Conservation (phyloP, 2,329 filamentous ascomycete species). For the Fusarium annulatum region DNA sequence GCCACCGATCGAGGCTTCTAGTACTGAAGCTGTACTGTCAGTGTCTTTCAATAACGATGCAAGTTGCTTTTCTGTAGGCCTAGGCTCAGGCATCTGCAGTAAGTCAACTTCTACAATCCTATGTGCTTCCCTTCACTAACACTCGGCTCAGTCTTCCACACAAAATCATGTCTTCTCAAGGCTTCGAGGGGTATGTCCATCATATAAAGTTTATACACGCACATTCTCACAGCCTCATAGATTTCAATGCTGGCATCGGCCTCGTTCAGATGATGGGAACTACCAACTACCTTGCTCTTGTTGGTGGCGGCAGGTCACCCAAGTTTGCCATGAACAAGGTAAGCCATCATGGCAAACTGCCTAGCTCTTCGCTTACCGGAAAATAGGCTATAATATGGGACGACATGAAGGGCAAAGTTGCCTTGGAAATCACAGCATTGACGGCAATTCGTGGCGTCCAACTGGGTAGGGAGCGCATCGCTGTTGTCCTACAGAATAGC, state of each 20-base stretch:
- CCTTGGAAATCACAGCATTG: slow-evolving; percentile 82
- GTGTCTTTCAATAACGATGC: slow-evolving; percentile 87
- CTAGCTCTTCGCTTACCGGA: background rate
- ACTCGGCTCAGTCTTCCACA: slow-evolving; percentile 70
- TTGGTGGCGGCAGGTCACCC: slow-evolving; percentile 86
- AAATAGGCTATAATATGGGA: slow-evolving; percentile 87
- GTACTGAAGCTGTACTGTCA: slow-evolving; percentile 80
- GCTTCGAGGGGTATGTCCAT: slow-evolving; percentile 58
- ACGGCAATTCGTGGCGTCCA: slow-evolving; percentile 84
- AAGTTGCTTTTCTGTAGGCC: slow-evolving; percentile 86
- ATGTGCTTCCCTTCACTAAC: slow-evolving; percentile 21
- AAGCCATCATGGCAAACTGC: background rate
- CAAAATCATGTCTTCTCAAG: slow-evolving; percentile 77
- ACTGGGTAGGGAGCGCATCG: slow-evolving; percentile 79
- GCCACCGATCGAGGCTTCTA: slow-evolving; percentile 82
- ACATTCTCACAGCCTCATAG: slow-evolving; percentile 51
- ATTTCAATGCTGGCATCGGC: slow-evolving; percentile 85
- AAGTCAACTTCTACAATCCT: slow-evolving; percentile 48
- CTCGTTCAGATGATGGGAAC: slow-evolving; percentile 88
- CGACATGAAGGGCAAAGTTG: slow-evolving; percentile 77
- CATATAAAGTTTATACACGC: background rate
- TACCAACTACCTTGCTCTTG: slow-evolving; percentile 87
- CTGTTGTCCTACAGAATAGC: slow-evolving; percentile 84
- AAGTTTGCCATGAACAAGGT: slow-evolving; percentile 91
- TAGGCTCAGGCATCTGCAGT: slow-evolving; percentile 89